phyloP scores from a whole-genome alignment of 2,329 filamentous ascomycete species.

The Aspergillus texensis region DNA sequence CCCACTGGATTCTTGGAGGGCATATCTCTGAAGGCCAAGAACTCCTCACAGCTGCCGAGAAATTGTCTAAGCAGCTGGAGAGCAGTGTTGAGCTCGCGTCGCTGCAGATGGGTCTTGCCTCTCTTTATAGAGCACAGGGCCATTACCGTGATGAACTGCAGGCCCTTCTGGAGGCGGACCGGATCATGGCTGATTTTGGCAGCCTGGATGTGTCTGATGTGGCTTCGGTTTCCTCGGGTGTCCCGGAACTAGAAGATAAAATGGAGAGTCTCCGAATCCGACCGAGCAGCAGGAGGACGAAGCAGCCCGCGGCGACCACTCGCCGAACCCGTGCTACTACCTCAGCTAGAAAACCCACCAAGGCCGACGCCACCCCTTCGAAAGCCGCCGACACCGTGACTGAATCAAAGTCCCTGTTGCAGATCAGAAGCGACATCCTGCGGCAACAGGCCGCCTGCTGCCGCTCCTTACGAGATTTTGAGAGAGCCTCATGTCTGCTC shows the following conservation, averaged over 20 bases:
- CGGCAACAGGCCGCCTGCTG: slow-evolving; percentile 55
- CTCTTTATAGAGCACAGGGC: slow-evolving; percentile 51
- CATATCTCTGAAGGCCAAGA: slow-evolving; percentile 56
- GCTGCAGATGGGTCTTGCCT: slow-evolving; percentile 47
- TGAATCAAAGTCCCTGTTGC: slow-evolving; percentile 43
- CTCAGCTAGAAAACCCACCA: slow-evolving; percentile 26
- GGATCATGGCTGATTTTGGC: slow-evolving; percentile 47
- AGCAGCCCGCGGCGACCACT: slow-evolving; percentile 24
- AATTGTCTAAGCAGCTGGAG: slow-evolving; percentile 53
- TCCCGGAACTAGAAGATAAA: slow-evolving; percentile 44
- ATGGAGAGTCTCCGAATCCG: slow-evolving; percentile 47
- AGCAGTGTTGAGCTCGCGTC: slow-evolving; percentile 58
- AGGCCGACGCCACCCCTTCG: slow-evolving; percentile 12
- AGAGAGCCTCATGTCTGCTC: slow-evolving; percentile 60
- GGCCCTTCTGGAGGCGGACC: slow-evolving; percentile 53
- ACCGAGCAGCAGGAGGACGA: slow-evolving; percentile 25
- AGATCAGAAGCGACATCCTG: slow-evolving; percentile 52
- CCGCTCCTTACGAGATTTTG: slow-evolving; percentile 54
- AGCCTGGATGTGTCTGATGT: slow-evolving; percentile 32
- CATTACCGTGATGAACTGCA: slow-evolving; percentile 52
- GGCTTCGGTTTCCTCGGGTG: slow-evolving; percentile 29
- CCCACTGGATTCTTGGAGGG: slow-evolving; percentile 54
- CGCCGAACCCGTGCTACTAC: slow-evolving; percentile 37
- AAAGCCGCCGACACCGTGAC: slow-evolving; percentile 24
- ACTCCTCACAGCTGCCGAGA: slow-evolving; percentile 60